phyloP scores from a whole-genome alignment of 306 rosid species.

The Canavalia gladiata region DNA sequence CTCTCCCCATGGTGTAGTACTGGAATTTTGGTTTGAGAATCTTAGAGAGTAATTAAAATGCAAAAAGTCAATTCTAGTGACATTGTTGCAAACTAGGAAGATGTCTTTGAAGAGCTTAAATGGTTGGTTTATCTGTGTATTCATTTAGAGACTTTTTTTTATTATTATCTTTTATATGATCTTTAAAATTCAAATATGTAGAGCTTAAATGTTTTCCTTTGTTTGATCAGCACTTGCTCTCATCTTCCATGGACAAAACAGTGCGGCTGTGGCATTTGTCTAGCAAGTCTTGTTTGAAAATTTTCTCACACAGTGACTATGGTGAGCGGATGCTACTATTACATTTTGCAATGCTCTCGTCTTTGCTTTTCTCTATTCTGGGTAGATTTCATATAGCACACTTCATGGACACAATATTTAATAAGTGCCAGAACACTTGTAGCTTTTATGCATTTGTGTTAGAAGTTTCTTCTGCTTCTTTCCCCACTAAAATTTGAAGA shows the following conservation, averaged over 20 bases:
- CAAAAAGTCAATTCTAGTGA: neutral
- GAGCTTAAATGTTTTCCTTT: neutral
- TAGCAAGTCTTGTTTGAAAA: constrained; percentile 76
- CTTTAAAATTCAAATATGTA: neutral
- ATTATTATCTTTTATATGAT: constrained; percentile 3
- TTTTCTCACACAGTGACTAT: constrained; percentile 88
- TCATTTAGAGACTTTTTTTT: constrained; percentile 11
- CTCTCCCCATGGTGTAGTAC: neutral
- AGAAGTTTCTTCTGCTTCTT: constrained; percentile 8
- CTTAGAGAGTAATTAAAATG: neutral
- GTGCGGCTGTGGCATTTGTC: constrained; percentile 91
- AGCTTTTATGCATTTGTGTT: neutral
- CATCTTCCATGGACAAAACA: constrained; percentile 97
- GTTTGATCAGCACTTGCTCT: constrained; percentile 76
- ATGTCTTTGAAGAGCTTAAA: constrained; percentile 24
- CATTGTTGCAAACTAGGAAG: constrained; percentile 24
- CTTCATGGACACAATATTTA: neutral
- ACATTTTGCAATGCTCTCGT: constrained; percentile 15
- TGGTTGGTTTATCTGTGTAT: constrained; percentile 3
- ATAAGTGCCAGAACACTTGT: neutral
- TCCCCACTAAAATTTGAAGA: neutral
- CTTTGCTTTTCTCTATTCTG: constrained; percentile 36
- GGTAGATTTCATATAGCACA: constrained; percentile 13
- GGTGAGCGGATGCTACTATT: constrained; percentile 59
- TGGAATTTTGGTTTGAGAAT: constrained; percentile 2